These are phyloP conservation scores for Pleurotus eryngii DNA, from an alignment of 768 basidiomycete species.

Conservation along the genomic window DNA sequence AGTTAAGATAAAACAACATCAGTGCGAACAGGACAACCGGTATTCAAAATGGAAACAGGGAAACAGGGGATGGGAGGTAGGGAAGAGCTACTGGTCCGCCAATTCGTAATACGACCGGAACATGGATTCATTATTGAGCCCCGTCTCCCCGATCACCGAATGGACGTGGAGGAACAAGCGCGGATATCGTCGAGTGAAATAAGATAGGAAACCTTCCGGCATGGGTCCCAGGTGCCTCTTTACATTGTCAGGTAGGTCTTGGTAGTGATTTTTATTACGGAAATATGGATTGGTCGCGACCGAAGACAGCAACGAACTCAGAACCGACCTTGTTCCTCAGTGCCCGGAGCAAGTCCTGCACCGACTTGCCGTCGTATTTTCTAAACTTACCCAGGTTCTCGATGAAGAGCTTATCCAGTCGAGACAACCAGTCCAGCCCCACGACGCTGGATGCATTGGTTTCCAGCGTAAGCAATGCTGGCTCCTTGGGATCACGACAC, in stretches of 20 bases:
- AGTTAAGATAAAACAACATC: neutral
- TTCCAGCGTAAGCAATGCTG: slow-evolving; percentile 73
- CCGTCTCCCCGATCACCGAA: slow-evolving; percentile 67
- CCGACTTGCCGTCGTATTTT: slow-evolving; percentile 90
- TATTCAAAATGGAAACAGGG: neutral
- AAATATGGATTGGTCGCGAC: neutral
- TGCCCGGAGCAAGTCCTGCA: slow-evolving; percentile 90
- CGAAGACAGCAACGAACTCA: neutral
- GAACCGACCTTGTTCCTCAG: slow-evolving; percentile 86
- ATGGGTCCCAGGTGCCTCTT: slow-evolving; percentile 86
- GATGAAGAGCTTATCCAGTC: slow-evolving; percentile 85
- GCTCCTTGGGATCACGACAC: slow-evolving; percentile 87
- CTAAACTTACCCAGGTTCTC: slow-evolving; percentile 96
- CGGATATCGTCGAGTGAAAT: slow-evolving; percentile 95
- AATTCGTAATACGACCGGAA: slow-evolving; percentile 88
- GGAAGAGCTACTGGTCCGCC: slow-evolving; percentile 32
- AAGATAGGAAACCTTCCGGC: slow-evolving; percentile 88
- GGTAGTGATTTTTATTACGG: slow-evolving; percentile 83
- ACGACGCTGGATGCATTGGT: slow-evolving; percentile 65
- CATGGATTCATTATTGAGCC: slow-evolving; percentile 82
- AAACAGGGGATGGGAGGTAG: too few species aligned
- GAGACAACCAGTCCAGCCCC: slow-evolving; percentile 85
- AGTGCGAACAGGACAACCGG: neutral
- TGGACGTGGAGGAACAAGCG: slow-evolving; percentile 90
- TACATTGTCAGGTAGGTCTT: slow-evolving; percentile 91